phyloP scores from a whole-genome alignment of 2,329 filamentous ascomycete species.

The Massarina eburnea region DNA sequence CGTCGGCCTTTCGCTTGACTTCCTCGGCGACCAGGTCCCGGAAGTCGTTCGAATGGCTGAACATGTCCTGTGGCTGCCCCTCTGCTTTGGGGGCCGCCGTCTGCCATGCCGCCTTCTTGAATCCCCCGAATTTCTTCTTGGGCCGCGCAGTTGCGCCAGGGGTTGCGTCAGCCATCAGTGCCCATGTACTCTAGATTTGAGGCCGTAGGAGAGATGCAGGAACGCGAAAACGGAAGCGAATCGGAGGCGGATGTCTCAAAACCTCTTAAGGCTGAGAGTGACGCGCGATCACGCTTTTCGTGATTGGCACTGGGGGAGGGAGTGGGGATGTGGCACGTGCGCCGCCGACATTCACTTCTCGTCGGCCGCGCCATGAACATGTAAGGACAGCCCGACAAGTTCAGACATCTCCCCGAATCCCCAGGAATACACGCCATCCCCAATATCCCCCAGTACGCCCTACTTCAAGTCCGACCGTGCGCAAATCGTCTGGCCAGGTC shows the following conservation, averaged over 20 bases:
- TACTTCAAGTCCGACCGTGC: no score
- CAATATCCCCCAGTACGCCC: no score
- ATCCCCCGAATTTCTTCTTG: slow-evolving; percentile 52
- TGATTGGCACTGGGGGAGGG: slow-evolving; percentile 2
- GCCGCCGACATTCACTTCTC: slow-evolving; percentile 1
- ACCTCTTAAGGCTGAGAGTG: slow-evolving; percentile 4
- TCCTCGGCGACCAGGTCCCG: slow-evolving; percentile 43
- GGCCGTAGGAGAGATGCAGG: neutral
- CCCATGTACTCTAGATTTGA: slow-evolving; percentile 12
- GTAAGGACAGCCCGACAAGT: neutral
- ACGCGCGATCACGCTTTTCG: slow-evolving; percentile 40
- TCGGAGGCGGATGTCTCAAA: slow-evolving; percentile 3
- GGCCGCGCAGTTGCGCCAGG: slow-evolving; percentile 25
- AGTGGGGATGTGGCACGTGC: slow-evolving; percentile 23
- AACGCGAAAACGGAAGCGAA: neutral
- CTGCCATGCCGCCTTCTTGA: slow-evolving; percentile 58
- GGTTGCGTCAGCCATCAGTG: slow-evolving; percentile 27
- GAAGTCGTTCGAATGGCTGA: slow-evolving; percentile 47
- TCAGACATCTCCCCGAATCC: no score
- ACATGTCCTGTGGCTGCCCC: slow-evolving; percentile 40
- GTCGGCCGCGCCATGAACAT: neutral
- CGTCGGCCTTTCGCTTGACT: slow-evolving; percentile 32
- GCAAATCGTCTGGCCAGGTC: neutral
- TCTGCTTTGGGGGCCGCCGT: slow-evolving; percentile 38
- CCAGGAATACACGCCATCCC: no score